A percentile compares a stretch with the other conserved stretches of the same genome.
Evolutionary conservation across 176 grass and related monocot genomes (phyloP).

Genomic region (Cymbopogon citratus): DNA sequence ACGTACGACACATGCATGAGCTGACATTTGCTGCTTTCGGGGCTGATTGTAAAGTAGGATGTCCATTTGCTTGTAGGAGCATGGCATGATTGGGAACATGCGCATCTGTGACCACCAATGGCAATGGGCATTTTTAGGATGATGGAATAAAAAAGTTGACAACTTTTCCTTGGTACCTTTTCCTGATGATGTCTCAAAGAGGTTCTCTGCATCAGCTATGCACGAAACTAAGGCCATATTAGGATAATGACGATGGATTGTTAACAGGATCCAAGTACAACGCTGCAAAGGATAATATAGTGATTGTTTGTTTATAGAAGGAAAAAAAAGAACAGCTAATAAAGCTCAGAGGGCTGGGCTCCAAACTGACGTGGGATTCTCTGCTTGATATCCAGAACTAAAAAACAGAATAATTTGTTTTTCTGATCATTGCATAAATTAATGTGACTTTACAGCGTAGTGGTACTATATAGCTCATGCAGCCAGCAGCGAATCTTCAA

Average conservation of each 20-base stretch:
- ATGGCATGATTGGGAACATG: neutral
- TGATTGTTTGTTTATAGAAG: neutral
- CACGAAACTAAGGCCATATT: neutral
- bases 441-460: neutral
- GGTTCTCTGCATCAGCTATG: neutral
- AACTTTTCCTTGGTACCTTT: neutral
- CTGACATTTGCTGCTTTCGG: neutral
- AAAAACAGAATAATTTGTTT: neutral
- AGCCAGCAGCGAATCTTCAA: neutral
- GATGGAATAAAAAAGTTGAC: neutral
- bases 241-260: neutral
- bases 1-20: constrained; percentile 18
- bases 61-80: neutral
- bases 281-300: neutral
- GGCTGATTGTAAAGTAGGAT: constrained; percentile 19
- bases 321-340: neutral
- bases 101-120: neutral
- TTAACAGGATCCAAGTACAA: neutral
- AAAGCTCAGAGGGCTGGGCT: no score
- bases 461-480: neutral
- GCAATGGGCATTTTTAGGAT: neutral
- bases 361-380: neutral
- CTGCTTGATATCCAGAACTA: neutral
- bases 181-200: neutral
- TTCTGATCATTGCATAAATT: neutral